Conservation (phyloP, 2,329 filamentous ascomycete species). For the Dactylellina cionopaga region DNA sequence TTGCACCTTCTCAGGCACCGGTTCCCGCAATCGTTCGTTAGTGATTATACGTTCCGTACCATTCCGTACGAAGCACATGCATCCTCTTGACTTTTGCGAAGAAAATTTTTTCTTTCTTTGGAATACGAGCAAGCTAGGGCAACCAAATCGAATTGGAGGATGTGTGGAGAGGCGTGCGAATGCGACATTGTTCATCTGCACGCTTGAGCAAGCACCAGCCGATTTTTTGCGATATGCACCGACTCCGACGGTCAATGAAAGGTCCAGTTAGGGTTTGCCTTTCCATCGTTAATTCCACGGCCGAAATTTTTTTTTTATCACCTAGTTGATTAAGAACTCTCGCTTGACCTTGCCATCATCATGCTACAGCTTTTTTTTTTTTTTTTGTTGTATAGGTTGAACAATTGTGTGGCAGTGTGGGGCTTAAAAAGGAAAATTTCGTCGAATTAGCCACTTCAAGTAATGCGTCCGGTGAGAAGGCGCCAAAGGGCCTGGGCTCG, state of each 20-base stretch:
- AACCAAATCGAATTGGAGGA: slow-evolving; percentile 12
- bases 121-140: slow-evolving; percentile 6
- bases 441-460: slow-evolving; percentile 15
- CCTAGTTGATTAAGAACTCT: background rate
- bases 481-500: slow-evolving; percentile 6
- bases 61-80: too few species aligned
- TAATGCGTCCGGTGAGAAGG: background rate
- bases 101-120: slow-evolving; percentile 10
- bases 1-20: slow-evolving; percentile 28
- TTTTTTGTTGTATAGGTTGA: background rate
- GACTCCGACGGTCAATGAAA: background rate
- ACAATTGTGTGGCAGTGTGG: slow-evolving; percentile 31
- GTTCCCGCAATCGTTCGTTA: slow-evolving; percentile 8
- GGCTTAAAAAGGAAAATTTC: slow-evolving; percentile 15
- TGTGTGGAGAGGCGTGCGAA: slow-evolving; percentile 6
- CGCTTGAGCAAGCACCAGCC: slow-evolving; percentile 20
- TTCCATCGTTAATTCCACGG: background rate
- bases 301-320: slow-evolving; percentile 6
- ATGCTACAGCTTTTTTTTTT: background rate
- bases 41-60: slow-evolving; percentile 1
- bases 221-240: slow-evolving; percentile 1
- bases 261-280: background rate
- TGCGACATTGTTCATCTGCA: slow-evolving; percentile 34
- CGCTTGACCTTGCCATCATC: slow-evolving; percentile 17
- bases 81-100: slow-evolving; percentile 2